Evolutionary conservation across 2,329 filamentous ascomycete genomes (phyloP).

Genomic region (Cytospora schulzeri): DNA sequence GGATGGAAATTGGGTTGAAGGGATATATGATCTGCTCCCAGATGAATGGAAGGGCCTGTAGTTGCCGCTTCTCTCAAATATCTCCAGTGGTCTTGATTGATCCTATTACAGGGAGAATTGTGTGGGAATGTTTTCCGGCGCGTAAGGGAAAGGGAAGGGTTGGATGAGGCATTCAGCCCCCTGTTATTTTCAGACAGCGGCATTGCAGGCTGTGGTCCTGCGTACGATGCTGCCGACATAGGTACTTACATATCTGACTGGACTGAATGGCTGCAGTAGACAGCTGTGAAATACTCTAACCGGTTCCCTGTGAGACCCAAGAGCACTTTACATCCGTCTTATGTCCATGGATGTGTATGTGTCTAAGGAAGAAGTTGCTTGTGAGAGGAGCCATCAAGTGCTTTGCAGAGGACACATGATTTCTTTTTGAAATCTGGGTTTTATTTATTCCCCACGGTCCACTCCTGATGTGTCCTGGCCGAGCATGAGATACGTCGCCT

Average conservation of each 20-base stretch:
- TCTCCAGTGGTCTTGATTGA: constrained; percentile 1
- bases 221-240: not conserved
- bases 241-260: constrained; percentile 1
- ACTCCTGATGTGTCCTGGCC: too few species aligned
- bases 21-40: not conserved
- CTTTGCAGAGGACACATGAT: too few species aligned
- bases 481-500: too few species aligned
- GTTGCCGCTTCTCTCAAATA: not conserved
- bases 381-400: not conserved
- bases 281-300: constrained; percentile 13
- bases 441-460: too few species aligned
- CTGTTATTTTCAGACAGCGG: not conserved
- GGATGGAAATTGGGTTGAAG: constrained; percentile 1
- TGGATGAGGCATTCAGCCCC: not conserved
- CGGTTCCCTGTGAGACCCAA: constrained; percentile 4
- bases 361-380: not conserved
- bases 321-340: not conserved
- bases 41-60: not conserved
- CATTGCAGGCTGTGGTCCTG: constrained; percentile 3
- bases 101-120: not conserved
- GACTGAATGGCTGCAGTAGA: constrained; percentile 14
- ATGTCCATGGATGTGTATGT: not conserved
- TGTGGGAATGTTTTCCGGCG: constrained; percentile 6
- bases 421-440: too few species aligned
- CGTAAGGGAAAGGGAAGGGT: constrained; percentile 12